A percentile compares a stretch with the other conserved stretches of the same genome.
Conservation (phyloP, 2,329 filamentous ascomycete genomes). For the Fusarium incarnatum region DNA sequence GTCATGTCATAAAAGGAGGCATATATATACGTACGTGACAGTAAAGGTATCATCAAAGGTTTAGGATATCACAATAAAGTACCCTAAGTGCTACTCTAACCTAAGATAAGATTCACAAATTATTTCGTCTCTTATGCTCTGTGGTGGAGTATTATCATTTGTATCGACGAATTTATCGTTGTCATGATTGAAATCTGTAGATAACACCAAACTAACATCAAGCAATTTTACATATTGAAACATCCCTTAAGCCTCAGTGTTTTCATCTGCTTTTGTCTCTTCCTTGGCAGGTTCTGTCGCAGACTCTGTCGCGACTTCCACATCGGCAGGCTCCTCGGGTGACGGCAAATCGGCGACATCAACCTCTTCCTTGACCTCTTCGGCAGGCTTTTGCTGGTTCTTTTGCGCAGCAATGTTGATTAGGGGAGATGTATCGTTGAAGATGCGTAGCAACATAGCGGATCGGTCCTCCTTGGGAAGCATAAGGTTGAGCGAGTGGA, state of each 20-base stretch:
- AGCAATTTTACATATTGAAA: slow-evolving; percentile 33
- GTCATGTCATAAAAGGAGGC: background rate
- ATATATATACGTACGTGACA: background rate
- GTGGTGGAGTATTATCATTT: slow-evolving; percentile 39
- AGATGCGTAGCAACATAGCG: slow-evolving; percentile 91
- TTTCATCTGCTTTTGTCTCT: slow-evolving; percentile 19
- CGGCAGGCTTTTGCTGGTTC: slow-evolving; percentile 53
- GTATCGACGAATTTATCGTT: slow-evolving; percentile 32
- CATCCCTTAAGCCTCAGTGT: slow-evolving; percentile 36
- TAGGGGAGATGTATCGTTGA: slow-evolving; percentile 87
- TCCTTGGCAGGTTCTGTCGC: slow-evolving; percentile 17
- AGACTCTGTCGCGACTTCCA: slow-evolving; percentile 6
- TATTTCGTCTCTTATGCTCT: background rate
- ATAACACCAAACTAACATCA: slow-evolving; percentile 38
- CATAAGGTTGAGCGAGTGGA: slow-evolving; percentile 95
- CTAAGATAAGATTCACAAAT: background rate
- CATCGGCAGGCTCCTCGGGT: slow-evolving; percentile 45
- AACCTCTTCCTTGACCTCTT: slow-evolving; percentile 48
- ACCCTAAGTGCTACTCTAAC: background rate
- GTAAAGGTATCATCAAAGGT: background rate
- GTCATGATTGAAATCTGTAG: slow-evolving; percentile 39
- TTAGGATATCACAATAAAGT: background rate
- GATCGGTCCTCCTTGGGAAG: slow-evolving; percentile 95
- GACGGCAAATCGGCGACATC: slow-evolving; percentile 55
- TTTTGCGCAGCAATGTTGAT: slow-evolving; percentile 74